Percentiles rank a stretch among this genome's conserved stretches.
phyloP scores from a whole-genome alignment of 2,329 filamentous ascomycete species.

The Tolypocladium ovalisporum region DNA sequence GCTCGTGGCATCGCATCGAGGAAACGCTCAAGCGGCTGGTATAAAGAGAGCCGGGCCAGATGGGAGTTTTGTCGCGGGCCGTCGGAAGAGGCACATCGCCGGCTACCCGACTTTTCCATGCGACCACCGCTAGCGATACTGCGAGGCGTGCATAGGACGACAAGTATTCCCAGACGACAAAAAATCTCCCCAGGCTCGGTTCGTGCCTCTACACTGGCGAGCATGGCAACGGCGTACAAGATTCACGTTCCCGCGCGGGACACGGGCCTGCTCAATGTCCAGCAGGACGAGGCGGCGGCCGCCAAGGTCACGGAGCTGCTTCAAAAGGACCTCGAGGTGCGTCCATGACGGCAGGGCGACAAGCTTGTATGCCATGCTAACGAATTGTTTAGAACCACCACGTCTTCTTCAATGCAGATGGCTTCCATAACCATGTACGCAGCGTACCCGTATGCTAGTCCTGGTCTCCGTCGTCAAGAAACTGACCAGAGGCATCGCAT shows the following conservation, averaged over 20 bases:
- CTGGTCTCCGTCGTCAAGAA: too few species aligned
- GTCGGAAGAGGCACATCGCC: neutral
- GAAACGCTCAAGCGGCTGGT: neutral
- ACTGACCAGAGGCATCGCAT: neutral
- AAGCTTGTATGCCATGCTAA: too few species aligned
- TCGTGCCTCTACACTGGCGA: neutral
- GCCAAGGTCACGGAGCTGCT: slow-evolving; percentile 54
- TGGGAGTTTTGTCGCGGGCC: neutral
- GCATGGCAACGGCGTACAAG: slow-evolving; percentile 35
- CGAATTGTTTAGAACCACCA: slow-evolving; percentile 39
- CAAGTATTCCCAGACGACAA: neutral
- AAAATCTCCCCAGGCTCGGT: neutral
- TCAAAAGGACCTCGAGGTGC: slow-evolving; percentile 60
- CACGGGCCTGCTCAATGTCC: slow-evolving; percentile 36
- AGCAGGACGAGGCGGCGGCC: slow-evolving; percentile 48
- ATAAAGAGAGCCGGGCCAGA: neutral
- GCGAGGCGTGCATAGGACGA: neutral
- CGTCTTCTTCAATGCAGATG: slow-evolving; percentile 65
- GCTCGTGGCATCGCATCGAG: neutral
- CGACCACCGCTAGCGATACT: neutral
- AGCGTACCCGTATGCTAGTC: neutral
- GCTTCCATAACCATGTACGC: slow-evolving; percentile 70
- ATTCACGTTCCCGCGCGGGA: slow-evolving; percentile 37
- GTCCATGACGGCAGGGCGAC: neutral
- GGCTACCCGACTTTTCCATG: neutral